Base-by-base conservation (phyloP, 2,329 filamentous ascomycete genomes). In the Xylaria hypoxylon region DNA sequence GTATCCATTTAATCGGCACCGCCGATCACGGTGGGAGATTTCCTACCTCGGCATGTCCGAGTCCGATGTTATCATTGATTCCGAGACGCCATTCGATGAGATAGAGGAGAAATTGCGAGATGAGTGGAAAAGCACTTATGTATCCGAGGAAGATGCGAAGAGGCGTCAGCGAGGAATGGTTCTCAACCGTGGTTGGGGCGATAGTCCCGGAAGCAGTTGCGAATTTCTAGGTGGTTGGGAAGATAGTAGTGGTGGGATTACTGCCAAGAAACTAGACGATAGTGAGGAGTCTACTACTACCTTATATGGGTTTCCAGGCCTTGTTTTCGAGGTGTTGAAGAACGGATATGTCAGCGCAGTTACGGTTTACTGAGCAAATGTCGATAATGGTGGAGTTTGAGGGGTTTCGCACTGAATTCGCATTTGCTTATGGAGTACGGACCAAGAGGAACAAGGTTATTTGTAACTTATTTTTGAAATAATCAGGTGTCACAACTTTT, bases 311-410 rank as follows among this genome's bases (percentile, higher is more conserved):
- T 97, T 97, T 75, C 95, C 96, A 0, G 95, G 96, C 0, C 81
- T 98, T 79, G 89, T 97, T 52, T 98, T 99, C 81, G 96, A 99
- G 80, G 95, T 99, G 31, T 80, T 98, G 78, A 94, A 92, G 87
- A 97, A 97, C 76, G 94, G 92, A 3, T 90, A 89, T 68, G 92
- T 99, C 26, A 96, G 93, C 79, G 92, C 92, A 28, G 83, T 98
- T 77, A 98, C 95, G 10, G 89, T 97, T 26, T 97, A 94, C 82
- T 97, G 77, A 87, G 40, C 6, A 52, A 15, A 6, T 35, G 2
- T 56, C 31, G 38, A 40, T 56, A 22, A 17, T 48, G 24, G 47
- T n/a, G 48, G 59, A 58, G 51, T 67, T 53, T 40, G 35, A 10
- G 33, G 33, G 17, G 8, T 33, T 24, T 31, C 38, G 33, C 13